Base-by-base conservation (phyloP, 2,329 filamentous ascomycete genomes). In the Aspergillus neotritici region DNA sequence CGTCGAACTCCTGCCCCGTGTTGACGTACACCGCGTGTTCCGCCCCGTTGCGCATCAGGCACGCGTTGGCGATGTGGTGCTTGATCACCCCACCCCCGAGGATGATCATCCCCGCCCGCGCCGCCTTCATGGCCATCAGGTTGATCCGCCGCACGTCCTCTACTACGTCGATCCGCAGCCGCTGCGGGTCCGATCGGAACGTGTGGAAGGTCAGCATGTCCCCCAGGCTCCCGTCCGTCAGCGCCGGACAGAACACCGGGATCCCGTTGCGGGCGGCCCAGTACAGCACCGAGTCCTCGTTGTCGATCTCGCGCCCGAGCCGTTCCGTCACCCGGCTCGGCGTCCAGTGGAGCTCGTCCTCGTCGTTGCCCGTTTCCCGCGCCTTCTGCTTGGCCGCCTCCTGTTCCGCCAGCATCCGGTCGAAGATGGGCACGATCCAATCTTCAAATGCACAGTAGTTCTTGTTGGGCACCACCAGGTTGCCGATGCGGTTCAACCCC, bases 161-260 rank as follows among this genome's bases (percentile, higher is more conserved):
- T 15, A 96, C 87, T 46, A 97, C 88, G 64, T 97, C 93, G 47
- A 96, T 80, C 44, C 83, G 81, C 33, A 98, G 76, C 65, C 91
- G 86, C 48, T 74, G 71, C 3, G 91, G 91, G 2, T 87, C 90
- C 0, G 87, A 71, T 65, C 91, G 93, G 78, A 89, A 98, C 1
- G 90, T 94, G 71, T 98, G 91, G 66, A 98, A 97, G 70, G 96
- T 97, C 32, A 98, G 75, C 93, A 98, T 98, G 66, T 98, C 93
- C 4, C 93, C 93, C 14, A 98, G 70, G 56, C 87, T 94, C 13
- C 93, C 93, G 61, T 98, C 93, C 0, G 93, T 98, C 56, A 98
- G 73, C 5, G 93, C 93, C 0, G 93, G 93, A 62, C 91, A 97
- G 73, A 98, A 98, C 12, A 98, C 85, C 1, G 93, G 93, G 44